Base-by-base conservation (phyloP, 805 yeast species). In the Scheffersomyces stipitis region DNA sequence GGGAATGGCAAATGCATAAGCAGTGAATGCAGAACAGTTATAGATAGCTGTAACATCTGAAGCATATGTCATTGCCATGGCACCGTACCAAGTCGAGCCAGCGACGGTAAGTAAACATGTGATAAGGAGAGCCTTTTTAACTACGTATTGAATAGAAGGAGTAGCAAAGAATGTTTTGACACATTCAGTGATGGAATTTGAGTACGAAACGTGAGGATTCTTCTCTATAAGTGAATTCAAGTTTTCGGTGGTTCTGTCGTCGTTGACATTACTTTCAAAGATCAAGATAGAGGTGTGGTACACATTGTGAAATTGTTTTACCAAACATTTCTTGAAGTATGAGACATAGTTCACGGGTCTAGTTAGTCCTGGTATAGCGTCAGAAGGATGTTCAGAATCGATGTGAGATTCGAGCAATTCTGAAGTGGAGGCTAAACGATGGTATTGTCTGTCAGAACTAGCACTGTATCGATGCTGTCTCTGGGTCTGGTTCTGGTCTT, bases 21-120 rank as follows among this genome's bases (percentile, higher is more conserved):
- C 96, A 3, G 90, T 83, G 57, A 88, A 88, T 0, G 96, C 95
- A 12, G 91, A 82, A 56, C 93, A 86, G 64, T 88, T 87, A 64
- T 87, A 88, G 42, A 87, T 87, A 3, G 96, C 96, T 2, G 96
- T 88, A 26, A 88, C 83, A 51, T 88, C 96, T 3, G 87, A 73
- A 0, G 95, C 87, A 18, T 89, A 83, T 0, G 95, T 81, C 53
- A 85, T 62, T 20, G 80, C 71, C 80, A 88, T 86, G 8, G 96
- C 84, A 13, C 85, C 74, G 55, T 86, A 88, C 96, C 96, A 87
- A 2, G 95, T 78, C 14, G 76, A 67, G 1, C 95, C 96, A 0
- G 95, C 96, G 2, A 78, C 42, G 14, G 85, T 85, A 42, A 87
- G 66, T 5, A 87, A 74, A 6, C 75, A 20, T 3, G 84, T 72